phyloP scores from a whole-genome alignment of 148 eudicot genomes.

The Bassia scoparia region DNA sequence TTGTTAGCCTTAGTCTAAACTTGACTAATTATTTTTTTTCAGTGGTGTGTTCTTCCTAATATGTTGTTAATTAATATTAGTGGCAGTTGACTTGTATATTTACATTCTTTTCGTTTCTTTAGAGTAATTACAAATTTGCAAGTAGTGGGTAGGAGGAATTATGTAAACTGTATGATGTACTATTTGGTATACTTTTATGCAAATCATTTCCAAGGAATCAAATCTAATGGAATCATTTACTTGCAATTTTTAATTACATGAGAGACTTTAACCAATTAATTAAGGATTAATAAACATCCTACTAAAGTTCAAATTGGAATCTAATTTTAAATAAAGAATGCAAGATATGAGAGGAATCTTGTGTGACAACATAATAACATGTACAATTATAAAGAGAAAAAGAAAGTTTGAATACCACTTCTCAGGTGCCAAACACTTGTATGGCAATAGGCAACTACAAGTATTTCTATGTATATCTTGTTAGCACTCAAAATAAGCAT shows the following conservation, averaged over 20 bases:
- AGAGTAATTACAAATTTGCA: background rate
- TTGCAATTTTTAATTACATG: background rate
- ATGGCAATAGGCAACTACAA: no score
- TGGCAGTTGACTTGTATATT: slow-evolving; percentile 1
- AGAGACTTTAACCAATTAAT: background rate
- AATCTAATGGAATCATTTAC: background rate
- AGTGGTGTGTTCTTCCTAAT: background rate
- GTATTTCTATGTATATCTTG: no score
- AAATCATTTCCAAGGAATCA: slow-evolving; percentile 15
- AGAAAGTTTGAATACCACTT: no score
- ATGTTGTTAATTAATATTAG: background rate
- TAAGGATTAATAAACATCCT: background rate
- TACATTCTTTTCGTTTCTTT: background rate
- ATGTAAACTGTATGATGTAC: background rate
- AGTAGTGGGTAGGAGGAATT: slow-evolving; percentile 17
- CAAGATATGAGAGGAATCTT: no score
- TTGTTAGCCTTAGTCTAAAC: no score
- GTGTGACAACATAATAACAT: no score
- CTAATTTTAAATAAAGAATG: background rate
- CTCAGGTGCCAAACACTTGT: no score
- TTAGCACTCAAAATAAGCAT: no score
- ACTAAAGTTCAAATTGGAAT: background rate
- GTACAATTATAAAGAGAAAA: no score
- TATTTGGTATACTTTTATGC: background rate
- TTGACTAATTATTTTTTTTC: no score